Conservation (phyloP, 2,329 filamentous ascomycete genomes). For the Calonectria montana region DNA sequence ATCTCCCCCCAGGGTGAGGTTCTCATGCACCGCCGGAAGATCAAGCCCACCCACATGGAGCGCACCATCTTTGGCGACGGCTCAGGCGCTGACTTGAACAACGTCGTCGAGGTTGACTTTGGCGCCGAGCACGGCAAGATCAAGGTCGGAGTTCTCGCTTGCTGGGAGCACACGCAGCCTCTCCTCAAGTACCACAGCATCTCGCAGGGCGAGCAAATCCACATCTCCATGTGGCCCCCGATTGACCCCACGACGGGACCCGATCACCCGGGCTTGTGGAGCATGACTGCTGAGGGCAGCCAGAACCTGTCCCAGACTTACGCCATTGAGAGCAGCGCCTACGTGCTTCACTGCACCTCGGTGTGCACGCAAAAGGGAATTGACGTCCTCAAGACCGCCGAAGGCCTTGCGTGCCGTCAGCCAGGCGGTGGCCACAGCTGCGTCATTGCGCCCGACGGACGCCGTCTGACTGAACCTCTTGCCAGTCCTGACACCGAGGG, state of each 20-base stretch:
- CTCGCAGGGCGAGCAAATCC: slow-evolving; percentile 57
- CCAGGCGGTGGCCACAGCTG: slow-evolving; percentile 38
- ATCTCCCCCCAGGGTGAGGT: slow-evolving; percentile 56
- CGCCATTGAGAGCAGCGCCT: slow-evolving; percentile 66
- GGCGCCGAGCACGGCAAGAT: slow-evolving; percentile 43
- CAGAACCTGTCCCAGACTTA: slow-evolving; percentile 62
- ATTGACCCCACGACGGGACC: slow-evolving; percentile 34
- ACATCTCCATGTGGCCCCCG: slow-evolving; percentile 61
- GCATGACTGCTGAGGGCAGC: slow-evolving; percentile 49
- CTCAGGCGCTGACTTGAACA: slow-evolving; percentile 49
- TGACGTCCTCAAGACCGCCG: slow-evolving; percentile 54
- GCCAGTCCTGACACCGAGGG: slow-evolving; percentile 49
- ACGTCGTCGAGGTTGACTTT: slow-evolving; percentile 52
- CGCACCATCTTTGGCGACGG: slow-evolving; percentile 62
- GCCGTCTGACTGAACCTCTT: slow-evolving; percentile 30
- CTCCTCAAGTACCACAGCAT: slow-evolving; percentile 60
- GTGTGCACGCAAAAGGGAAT: slow-evolving; percentile 54
- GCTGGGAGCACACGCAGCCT: slow-evolving; percentile 64
- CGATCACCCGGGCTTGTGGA: slow-evolving; percentile 40
- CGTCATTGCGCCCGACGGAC: slow-evolving; percentile 38
- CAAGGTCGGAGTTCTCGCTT: slow-evolving; percentile 58
- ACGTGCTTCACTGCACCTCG: slow-evolving; percentile 56
- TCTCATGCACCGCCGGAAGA: slow-evolving; percentile 56
- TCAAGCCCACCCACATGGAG: slow-evolving; percentile 66
- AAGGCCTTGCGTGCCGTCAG: slow-evolving; percentile 42